Percentiles rank a stretch among this genome's conserved stretches.
Conservation (phyloP, 805 yeast species). For the Yamadazyma ubonensis region DNA sequence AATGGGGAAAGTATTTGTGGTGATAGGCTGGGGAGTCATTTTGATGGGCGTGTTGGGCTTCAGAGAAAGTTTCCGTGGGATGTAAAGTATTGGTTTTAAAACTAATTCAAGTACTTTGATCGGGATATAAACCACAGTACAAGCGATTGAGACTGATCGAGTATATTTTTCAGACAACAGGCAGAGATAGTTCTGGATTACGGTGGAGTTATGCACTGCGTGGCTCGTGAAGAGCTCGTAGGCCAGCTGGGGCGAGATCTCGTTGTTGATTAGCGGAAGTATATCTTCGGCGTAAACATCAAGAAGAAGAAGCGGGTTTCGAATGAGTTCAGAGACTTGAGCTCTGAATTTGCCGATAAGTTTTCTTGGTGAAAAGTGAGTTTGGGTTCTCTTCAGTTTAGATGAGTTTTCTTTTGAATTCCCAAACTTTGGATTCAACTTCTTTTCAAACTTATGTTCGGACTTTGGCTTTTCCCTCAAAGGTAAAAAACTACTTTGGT, state of each 20-base stretch:
- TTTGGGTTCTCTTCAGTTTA: too few relatives aligned
- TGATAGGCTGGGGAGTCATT: too few relatives aligned
- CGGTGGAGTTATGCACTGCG: neutral
- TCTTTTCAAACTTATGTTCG: too few relatives aligned
- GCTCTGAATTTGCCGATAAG: too few relatives aligned
- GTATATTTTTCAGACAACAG: neutral
- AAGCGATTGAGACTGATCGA: neutral
- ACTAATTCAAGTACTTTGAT: neutral
- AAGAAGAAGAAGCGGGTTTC: neutral
- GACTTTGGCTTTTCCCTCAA: too few relatives aligned
- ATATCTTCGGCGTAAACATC: neutral
- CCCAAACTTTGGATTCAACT: too few relatives aligned
- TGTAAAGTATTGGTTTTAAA: neutral
- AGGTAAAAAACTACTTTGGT: too few relatives aligned
- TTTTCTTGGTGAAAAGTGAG: too few relatives aligned
- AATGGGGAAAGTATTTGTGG: too few relatives aligned
- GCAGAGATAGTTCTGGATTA: neutral
- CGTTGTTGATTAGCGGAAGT: neutral
- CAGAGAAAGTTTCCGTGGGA: neutral
- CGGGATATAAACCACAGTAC: neutral
- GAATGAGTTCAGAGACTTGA: neutral
- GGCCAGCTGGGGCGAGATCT: neutral
- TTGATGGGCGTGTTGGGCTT: too few relatives aligned
- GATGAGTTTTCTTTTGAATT: too few relatives aligned
- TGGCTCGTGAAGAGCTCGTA: neutral